phyloP scores from a whole-genome alignment of 192 early-diverging fungal genomes.

The Backusella tuberculispora region DNA sequence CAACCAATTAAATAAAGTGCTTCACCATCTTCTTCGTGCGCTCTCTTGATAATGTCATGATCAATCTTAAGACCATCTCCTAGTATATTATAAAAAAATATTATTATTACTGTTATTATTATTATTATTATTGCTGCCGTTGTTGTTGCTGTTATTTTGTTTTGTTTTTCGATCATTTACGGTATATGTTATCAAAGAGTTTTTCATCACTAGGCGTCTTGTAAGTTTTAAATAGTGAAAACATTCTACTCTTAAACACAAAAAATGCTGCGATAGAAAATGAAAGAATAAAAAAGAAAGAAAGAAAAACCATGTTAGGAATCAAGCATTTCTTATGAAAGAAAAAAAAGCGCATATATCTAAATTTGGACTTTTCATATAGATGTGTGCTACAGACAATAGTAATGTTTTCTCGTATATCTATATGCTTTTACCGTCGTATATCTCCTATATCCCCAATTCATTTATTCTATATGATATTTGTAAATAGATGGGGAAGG shows the following conservation, averaged over 20 bases:
- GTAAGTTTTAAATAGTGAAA: not conserved
- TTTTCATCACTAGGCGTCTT: not conserved
- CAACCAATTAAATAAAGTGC: slow-evolving; percentile 6
- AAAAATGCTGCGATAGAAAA: not conserved
- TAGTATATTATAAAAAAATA: not conserved
- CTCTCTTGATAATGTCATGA: not conserved
- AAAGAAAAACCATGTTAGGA: not conserved
- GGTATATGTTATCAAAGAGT: not conserved
- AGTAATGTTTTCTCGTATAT: not conserved
- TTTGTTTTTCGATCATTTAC: not conserved
- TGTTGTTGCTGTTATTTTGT: too few relatives aligned
- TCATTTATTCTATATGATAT: not conserved
- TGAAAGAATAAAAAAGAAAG: not conserved
- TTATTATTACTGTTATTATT: not conserved
- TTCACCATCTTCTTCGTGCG: slow-evolving; percentile 1
- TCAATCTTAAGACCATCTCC: not conserved
- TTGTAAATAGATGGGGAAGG: not conserved
- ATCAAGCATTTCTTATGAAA: slow-evolving; percentile 10
- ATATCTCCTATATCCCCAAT: not conserved
- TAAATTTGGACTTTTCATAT: not conserved
- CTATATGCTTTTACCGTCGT: not conserved
- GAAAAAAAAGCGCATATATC: not conserved
- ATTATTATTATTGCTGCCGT: not conserved
- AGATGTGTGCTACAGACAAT: not conserved
- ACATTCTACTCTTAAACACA: not conserved